Evolutionary conservation across 768 basidiomycete species (phyloP).

Genomic region (Xerocomellus chrysenteron): DNA sequence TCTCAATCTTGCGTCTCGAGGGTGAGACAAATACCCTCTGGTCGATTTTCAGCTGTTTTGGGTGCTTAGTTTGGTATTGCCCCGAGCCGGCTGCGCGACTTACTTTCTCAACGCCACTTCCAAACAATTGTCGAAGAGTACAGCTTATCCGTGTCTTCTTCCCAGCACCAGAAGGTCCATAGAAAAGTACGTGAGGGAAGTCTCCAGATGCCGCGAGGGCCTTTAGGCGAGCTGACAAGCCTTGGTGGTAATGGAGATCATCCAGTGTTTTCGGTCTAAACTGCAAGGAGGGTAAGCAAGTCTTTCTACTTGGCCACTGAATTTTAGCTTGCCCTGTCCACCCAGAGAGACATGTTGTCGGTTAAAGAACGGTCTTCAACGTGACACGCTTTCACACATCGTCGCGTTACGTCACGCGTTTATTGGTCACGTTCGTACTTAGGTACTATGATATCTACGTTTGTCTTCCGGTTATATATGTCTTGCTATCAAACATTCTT

Average conservation of each 20-base stretch:
- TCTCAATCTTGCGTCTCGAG: conserved; percentile 89
- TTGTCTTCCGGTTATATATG: background rate
- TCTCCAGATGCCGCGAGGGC: conserved; percentile 87
- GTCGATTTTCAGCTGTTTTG: conserved; percentile 87
- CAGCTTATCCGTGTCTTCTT: conserved; percentile 97
- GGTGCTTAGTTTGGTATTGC: background rate
- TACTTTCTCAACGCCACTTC: conserved; percentile 90
- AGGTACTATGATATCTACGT: background rate
- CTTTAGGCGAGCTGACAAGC: conserved; percentile 74
- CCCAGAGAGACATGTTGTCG: conserved; percentile 62
- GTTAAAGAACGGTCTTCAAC: background rate
- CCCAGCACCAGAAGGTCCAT: conserved; percentile 94
- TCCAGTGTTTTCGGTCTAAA: conserved; percentile 84
- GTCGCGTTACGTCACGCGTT: conserved; percentile 36
- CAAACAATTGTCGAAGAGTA: conserved; percentile 86
- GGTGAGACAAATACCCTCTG: conserved; percentile 95
- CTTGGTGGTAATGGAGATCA: conserved; percentile 84
- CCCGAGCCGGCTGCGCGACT: conserved; percentile 12
- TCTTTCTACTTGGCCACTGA: background rate
- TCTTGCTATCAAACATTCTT: conserved; percentile 6
- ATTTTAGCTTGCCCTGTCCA: conserved; percentile 42
- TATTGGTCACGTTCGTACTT: conserved; percentile 13
- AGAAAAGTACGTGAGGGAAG: conserved; percentile 97
- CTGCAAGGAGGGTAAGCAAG: conserved; percentile 38
- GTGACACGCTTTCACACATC: conserved; percentile 1